Evolutionary conservation across 2,329 filamentous ascomycete species (phyloP), one percentile per base, ranked within the genome.

Genomic region (Colletotrichum euphorbiae): DNA sequence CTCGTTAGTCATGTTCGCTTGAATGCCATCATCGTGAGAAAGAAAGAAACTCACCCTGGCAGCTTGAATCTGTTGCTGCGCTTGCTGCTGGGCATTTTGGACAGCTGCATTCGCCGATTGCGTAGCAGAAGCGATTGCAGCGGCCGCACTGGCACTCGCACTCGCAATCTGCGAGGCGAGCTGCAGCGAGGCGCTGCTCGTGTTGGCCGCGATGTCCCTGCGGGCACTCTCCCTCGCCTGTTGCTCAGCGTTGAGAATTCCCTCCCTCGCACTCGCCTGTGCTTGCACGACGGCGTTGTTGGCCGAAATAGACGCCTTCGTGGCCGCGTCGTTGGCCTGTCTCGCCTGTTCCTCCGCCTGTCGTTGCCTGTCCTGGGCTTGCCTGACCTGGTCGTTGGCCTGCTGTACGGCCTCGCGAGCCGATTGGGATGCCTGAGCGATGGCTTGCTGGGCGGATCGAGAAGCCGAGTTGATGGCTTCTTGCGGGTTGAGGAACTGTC

Each of bases 161-260:
- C 73, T 75, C 50, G 72, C 72, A 3, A 75, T 73, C 24, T 72
- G 63, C 62, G 73, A 75, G 8, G 76, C 74, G 62, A 79, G 64
- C 24, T 71, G 73, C 4, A 69, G 61, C 62, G 69, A 73, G 19
- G 77, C 77, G 54, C 74, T 76, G 66, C 72, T 72, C 50, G 72
- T 70, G 45, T 74, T 75, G 0, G 71, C 40, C 40, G 62, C 63
- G 6, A 70, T 58, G 42, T 70, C 60, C 43, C 19, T 31, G 31
- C 60, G 65, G 21, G 74, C 75, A 48, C 74, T 74, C 17, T 74
- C 71, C 7, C 72, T 71, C 9, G 67, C 69, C 24, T 71, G 60
- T 7, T 71, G 70, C 28, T 72, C 70, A 9, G 55, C 75, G 21
- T 72, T 66, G 64, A 69, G 38, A 51, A 69, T 67, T 6, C 55